phyloP scores from a whole-genome alignment of 768 basidiomycete species.

The Boletus insuetus region DNA sequence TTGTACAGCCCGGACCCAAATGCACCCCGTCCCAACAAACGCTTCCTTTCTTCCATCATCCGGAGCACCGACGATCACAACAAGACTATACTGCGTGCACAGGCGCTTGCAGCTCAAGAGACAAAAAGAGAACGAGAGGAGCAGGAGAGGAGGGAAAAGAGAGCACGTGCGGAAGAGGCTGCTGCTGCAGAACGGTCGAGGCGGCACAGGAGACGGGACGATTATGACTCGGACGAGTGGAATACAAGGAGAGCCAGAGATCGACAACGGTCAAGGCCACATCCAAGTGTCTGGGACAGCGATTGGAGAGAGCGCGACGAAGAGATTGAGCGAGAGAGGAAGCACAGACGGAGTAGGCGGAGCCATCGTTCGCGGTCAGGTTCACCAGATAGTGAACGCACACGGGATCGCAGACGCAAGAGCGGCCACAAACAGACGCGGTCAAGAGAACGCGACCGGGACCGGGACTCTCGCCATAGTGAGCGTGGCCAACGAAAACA shows the following conservation, averaged over 20 bases:
- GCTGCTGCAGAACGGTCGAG: conserved; percentile 60
- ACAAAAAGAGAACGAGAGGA: conserved; percentile 68
- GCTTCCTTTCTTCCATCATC: conserved; percentile 82
- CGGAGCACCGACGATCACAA: conserved; percentile 96
- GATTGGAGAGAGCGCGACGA: conserved; percentile 46
- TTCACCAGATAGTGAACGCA: conserved; percentile 20
- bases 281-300: conserved; percentile 39
- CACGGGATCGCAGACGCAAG: conserved; percentile 21
- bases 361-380: conserved; percentile 31
- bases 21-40: conserved; percentile 79
- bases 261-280: conserved; percentile 45
- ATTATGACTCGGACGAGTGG: conserved; percentile 27
- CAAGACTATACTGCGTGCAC: conserved; percentile 71
- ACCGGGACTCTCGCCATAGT: conserved; percentile 8
- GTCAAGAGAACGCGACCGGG: conserved; percentile 13
- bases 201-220: conserved; percentile 34
- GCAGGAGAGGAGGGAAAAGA: conserved; percentile 57
- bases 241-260: conserved; percentile 38
- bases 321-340: conserved; percentile 19
- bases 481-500: conserved; percentile 26
- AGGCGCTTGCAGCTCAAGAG: conserved; percentile 70
- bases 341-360: conserved; percentile 19
- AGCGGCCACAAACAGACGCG: conserved; percentile 21
- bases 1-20: conserved; percentile 58
- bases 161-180: conserved; percentile 73